Base-by-base conservation (phyloP, 2,329 filamentous ascomycete genomes). In the Sarocladium kiliense region DNA sequence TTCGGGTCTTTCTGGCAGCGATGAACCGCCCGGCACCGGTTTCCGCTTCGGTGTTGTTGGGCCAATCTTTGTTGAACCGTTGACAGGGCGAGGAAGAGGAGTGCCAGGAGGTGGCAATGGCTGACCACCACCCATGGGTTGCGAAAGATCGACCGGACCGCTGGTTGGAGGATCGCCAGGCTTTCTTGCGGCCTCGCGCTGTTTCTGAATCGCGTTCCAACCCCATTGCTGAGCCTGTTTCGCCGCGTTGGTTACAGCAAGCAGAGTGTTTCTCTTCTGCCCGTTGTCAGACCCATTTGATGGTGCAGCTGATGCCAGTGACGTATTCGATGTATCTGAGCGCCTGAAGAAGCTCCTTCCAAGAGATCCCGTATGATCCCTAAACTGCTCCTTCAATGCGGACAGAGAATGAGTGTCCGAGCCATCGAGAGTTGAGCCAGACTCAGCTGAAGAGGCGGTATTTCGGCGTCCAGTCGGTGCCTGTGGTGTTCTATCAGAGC, bases 41-140 rank as follows among this genome's bases (percentile, higher is more conserved):
- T 87, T 90, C n/a, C 87, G 77, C 65, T 82, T 86, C 2, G 85
- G 81, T 1, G 85, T 75, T 26, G 76, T 76, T 16, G 79, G 74
- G 49, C 78, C 80, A 44, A 80, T 79, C 64, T 81, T 83, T 6
- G 81, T 78, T 56, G 76, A 80, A 54, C 77, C 81, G 34, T 85
- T 82, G 1, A 86, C 87, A 41, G 77, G 82, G 2, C 69, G 65
- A 4, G 91, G 91, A 1, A 96, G 77, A 3, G 91, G 91, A 44
- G 81, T 85, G 2, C 91, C 91, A 2, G 88, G 89, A 9, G 91
- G 90, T 47, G 90, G 91, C 18, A 96, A 74, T 1, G 91, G 91
- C 62, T 88, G 86, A 0, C 91, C 91, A 37, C 91, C 81, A 1
- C 91, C 91, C 75, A 95, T 91, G 2, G 91, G 91, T 62, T 89